These are phyloP conservation scores for Xylariaceae sp. DNA, from an alignment of 2,329 filamentous ascomycete genomes.

Conservation along the genomic window DNA sequence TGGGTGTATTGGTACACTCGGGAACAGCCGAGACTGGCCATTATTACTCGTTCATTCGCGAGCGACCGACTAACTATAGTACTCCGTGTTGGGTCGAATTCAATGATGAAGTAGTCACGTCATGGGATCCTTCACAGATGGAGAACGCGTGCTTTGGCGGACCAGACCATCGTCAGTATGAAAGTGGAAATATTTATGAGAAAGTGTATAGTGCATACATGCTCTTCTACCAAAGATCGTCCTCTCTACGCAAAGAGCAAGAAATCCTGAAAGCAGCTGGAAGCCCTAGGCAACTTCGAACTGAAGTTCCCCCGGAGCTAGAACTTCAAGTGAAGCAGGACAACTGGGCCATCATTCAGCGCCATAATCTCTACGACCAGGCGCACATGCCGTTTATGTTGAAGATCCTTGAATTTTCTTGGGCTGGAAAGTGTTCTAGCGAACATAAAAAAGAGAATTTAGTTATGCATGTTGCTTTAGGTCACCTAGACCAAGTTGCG, in stretches of 20 bases:
- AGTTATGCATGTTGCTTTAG: slow-evolving; percentile 61
- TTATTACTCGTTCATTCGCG: slow-evolving; percentile 94
- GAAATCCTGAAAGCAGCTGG: slow-evolving; percentile 48
- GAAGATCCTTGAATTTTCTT: slow-evolving; percentile 64
- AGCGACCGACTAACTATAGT: slow-evolving; percentile 65
- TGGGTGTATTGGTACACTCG: slow-evolving; percentile 92
- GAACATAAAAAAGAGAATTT: slow-evolving; percentile 54
- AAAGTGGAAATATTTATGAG: slow-evolving; percentile 58
- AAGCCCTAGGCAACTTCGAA: slow-evolving; percentile 49
- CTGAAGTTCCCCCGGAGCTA: slow-evolving; percentile 52
- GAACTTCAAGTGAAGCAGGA: slow-evolving; percentile 69
- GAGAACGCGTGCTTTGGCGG: slow-evolving; percentile 83
- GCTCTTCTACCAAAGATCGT: slow-evolving; percentile 91
- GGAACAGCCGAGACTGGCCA: slow-evolving; percentile 94
- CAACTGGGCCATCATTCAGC: slow-evolving; percentile 75
- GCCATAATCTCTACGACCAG: slow-evolving; percentile 80
- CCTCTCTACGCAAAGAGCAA: slow-evolving; percentile 63
- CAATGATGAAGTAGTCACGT: slow-evolving; percentile 83
- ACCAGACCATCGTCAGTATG: slow-evolving; percentile 58
- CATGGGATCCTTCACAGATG: slow-evolving; percentile 77
- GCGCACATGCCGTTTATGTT: slow-evolving; percentile 71
- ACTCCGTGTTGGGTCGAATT: slow-evolving; percentile 81
- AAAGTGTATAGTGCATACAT: slow-evolving; percentile 93
- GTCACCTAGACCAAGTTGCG: slow-evolving; percentile 77
- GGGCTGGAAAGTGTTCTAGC: slow-evolving; percentile 56